Conservation (phyloP, 2,329 filamentous ascomycete genomes). For the Leptographium flavum region DNA sequence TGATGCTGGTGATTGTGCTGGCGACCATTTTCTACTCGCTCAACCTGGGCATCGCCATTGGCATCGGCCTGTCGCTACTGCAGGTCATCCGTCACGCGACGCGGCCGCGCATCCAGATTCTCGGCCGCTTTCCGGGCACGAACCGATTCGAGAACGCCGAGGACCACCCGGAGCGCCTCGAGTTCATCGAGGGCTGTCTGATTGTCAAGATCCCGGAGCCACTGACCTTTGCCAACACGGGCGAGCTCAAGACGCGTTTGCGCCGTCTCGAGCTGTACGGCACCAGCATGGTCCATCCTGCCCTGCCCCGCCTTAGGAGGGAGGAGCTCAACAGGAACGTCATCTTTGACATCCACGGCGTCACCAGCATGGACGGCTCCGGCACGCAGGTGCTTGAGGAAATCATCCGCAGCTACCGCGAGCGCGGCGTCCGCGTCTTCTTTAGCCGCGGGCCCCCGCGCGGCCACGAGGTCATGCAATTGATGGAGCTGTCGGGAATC, state of each 20-base stretch:
- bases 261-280: constrained; percentile 80
- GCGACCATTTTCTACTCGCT: constrained; percentile 93
- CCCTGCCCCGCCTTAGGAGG: constrained; percentile 62
- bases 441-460: constrained; percentile 45
- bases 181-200: constrained; percentile 81
- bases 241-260: constrained; percentile 73
- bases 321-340: constrained; percentile 80
- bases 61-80: constrained; percentile 79
- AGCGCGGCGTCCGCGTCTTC: constrained; percentile 62
- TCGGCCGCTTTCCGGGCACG: constrained; percentile 76
- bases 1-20: constrained; percentile 84
- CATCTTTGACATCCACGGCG: constrained; percentile 96
- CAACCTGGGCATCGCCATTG: constrained; percentile 82
- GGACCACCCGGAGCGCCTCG: constrained; percentile 55
- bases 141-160: constrained; percentile 78
- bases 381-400: constrained; percentile 84
- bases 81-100: constrained; percentile 85
- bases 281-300: constrained; percentile 72
- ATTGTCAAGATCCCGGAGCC: constrained; percentile 98
- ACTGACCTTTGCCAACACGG: constrained; percentile 92
- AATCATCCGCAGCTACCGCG: constrained; percentile 71
- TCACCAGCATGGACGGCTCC: constrained; percentile 84
- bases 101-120: constrained; percentile 85
- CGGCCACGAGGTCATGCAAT: constrained; percentile 46
- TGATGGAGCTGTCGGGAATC: constrained; percentile 72